Percentiles rank a stretch among this genome's conserved stretches.
Conservation (phyloP, 2,329 filamentous ascomycete species). For the Ophiobolus disseminans region DNA sequence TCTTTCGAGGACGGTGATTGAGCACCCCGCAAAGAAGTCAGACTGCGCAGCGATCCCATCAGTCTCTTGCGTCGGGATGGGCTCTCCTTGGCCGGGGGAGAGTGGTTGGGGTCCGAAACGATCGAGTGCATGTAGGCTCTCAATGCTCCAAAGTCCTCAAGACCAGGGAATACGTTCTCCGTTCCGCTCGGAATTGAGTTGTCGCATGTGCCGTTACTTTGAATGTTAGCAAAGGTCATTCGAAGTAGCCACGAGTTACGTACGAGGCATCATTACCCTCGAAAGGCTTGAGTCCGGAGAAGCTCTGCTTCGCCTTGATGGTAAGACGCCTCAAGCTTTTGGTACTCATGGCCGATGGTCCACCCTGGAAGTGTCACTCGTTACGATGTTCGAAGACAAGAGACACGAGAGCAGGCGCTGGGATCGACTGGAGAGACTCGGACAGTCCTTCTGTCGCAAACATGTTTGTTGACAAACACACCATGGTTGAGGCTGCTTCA, state of each 20-base stretch:
- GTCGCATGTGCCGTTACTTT: background rate
- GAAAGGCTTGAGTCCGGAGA: constrained; percentile 34
- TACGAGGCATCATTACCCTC: constrained; percentile 11
- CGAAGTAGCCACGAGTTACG: background rate
- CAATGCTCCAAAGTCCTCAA: constrained; percentile 22
- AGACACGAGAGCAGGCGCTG: too few species aligned
- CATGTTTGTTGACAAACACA: constrained; percentile 19
- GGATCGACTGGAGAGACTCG: too few species aligned
- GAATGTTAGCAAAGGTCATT: constrained; percentile 6
- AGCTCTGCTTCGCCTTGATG: constrained; percentile 38
- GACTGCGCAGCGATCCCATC: constrained; percentile 37
- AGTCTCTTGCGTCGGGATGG: constrained; percentile 36
- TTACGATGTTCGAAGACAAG: background rate
- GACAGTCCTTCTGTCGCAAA: constrained; percentile 1
- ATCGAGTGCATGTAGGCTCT: constrained; percentile 1
- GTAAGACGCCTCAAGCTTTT: constrained; percentile 38
- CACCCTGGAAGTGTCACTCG: background rate
- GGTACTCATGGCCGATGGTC: constrained; percentile 16
- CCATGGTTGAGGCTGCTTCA: background rate
- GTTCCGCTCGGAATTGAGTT: background rate
- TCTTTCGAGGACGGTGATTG: constrained; percentile 26
- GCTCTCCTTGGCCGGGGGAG: constrained; percentile 28
- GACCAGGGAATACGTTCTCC: constrained; percentile 13
- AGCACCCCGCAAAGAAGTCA: constrained; percentile 34
- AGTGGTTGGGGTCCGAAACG: constrained; percentile 13